A percentile compares a stretch with the other conserved stretches of the same genome.
These are phyloP conservation scores for Dianthus caryophyllus DNA, from an alignment of 148 eudicot genomes.

Conservation along the genomic window DNA sequence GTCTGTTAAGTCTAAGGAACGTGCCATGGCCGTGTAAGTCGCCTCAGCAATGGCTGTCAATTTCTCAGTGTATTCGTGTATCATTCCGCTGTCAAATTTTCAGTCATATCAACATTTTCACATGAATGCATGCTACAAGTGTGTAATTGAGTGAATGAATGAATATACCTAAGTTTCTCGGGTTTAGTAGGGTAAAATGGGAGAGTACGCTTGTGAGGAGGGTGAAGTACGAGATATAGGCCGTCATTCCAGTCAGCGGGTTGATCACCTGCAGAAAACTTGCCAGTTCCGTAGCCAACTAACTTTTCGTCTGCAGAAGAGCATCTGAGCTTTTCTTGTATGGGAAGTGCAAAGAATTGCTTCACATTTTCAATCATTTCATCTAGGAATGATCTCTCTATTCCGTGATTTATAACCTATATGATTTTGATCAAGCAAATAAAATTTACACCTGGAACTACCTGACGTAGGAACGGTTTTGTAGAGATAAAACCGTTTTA, in stretches of 20 bases:
- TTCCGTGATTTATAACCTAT: constrained; percentile 56
- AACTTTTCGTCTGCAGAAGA: constrained; percentile 28
- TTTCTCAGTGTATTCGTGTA: constrained; percentile 28
- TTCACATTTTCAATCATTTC: constrained; percentile 35
- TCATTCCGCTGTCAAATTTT: constrained; percentile 24
- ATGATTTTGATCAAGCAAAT: no score
- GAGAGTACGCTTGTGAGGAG: constrained; percentile 34
- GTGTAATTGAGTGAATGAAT: no score
- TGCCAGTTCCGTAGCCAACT: constrained; percentile 58
- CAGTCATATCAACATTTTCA: background rate
- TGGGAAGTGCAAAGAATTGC: constrained; percentile 48
- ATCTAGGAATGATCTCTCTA: constrained; percentile 41
- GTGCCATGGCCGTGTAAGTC: constrained; percentile 42
- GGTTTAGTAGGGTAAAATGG: constrained; percentile 62
- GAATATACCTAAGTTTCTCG: constrained; percentile 38
- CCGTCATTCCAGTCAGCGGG: constrained; percentile 56
- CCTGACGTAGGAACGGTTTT: no score
- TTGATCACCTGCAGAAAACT: constrained; percentile 31
- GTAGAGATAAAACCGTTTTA: no score
- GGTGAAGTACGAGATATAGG: constrained; percentile 36
- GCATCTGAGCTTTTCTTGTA: constrained; percentile 54
- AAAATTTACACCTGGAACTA: no score
- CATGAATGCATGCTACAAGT: no score
- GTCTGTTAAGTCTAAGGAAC: constrained; percentile 33
- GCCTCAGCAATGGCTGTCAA: constrained; percentile 16